Evolutionary conservation across 2,329 filamentous ascomycete genomes (phyloP).

Genomic region (Cladosporium sp.): DNA sequence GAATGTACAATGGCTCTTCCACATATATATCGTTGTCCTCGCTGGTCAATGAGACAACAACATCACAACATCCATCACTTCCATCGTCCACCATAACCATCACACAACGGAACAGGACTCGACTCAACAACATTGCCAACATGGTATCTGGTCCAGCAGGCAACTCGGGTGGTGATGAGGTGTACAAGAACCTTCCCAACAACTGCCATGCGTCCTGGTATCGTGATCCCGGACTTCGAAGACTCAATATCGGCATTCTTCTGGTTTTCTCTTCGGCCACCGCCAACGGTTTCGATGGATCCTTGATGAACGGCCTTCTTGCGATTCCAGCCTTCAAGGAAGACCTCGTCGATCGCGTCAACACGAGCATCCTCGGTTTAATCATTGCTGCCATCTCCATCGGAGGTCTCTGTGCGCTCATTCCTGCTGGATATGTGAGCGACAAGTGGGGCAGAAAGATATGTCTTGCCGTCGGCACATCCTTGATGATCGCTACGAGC

Average conservation of each 20-base stretch:
- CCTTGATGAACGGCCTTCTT: slow-evolving; percentile 33
- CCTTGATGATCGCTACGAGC: slow-evolving; percentile 32
- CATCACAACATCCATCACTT: neutral
- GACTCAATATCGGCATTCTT: slow-evolving; percentile 22
- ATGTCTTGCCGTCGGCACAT: slow-evolving; percentile 41
- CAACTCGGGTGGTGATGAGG: slow-evolving; percentile 23
- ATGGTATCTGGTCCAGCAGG: slow-evolving; percentile 19
- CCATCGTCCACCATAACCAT: neutral
- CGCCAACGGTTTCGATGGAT: slow-evolving; percentile 31
- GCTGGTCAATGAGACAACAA: neutral
- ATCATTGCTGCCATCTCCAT: slow-evolving; percentile 31
- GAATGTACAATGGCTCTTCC: neutral
- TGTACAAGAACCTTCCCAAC: slow-evolving; percentile 27
- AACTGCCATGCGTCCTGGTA: slow-evolving; percentile 28
- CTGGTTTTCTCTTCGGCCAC: slow-evolving; percentile 21
- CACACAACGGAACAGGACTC: neutral
- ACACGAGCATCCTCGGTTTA: slow-evolving; percentile 30
- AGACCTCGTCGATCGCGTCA: slow-evolving; percentile 19
- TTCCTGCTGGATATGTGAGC: slow-evolving; percentile 28
- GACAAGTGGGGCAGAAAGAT: slow-evolving; percentile 32
- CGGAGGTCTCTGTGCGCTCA: slow-evolving; percentile 27
- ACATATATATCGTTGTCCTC: slow-evolving; percentile 7
- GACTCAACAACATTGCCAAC: neutral
- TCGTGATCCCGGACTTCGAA: slow-evolving; percentile 27
- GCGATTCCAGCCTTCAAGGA: slow-evolving; percentile 26